These are phyloP conservation scores for Thermoascus crustaceus DNA, from an alignment of 2,329 filamentous ascomycete genomes.

Conservation along the genomic window DNA sequence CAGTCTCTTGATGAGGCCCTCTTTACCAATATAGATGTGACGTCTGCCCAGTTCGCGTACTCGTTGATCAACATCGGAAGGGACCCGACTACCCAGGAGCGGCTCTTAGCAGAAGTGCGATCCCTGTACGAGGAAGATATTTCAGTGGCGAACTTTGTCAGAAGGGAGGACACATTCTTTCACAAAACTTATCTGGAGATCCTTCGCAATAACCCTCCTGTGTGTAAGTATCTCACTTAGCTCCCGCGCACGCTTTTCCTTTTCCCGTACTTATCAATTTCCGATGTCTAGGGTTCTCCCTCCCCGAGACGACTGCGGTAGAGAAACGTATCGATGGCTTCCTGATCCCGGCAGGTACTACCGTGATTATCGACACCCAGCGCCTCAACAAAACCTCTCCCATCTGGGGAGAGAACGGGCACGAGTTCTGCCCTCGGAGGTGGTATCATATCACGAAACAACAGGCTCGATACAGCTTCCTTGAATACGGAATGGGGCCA, in stretches of 20 bases:
- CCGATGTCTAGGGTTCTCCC: conserved; percentile 25
- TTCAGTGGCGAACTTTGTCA: conserved; percentile 12
- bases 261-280: conserved; percentile 2
- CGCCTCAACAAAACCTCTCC: conserved; percentile 24
- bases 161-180: conserved; percentile 15
- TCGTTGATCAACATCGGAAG: conserved; percentile 17
- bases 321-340: conserved; percentile 22
- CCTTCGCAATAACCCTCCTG: conserved; percentile 13
- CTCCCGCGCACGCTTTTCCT: background rate
- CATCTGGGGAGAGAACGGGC: conserved; percentile 10
- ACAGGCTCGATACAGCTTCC: conserved; percentile 2
- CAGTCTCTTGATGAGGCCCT: conserved; percentile 35
- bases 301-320: conserved; percentile 30
- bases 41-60: conserved; percentile 7
- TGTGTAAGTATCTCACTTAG: conserved; percentile 26
- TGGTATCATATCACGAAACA: conserved; percentile 4
- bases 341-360: conserved; percentile 29
- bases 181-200: conserved; percentile 2
- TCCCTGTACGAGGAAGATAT: background rate
- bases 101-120: conserved; percentile 17
- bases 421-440: conserved; percentile 11
- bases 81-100: conserved; percentile 20
- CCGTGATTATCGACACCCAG: conserved; percentile 34
- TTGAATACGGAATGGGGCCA: conserved; percentile 3
- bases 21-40: conserved; percentile 40